Evolutionary conservation across 177 flowering plant genomes (phyloP), one percentile per base, ranked within the genome.

Genomic region (Vitis hybrid): DNA sequence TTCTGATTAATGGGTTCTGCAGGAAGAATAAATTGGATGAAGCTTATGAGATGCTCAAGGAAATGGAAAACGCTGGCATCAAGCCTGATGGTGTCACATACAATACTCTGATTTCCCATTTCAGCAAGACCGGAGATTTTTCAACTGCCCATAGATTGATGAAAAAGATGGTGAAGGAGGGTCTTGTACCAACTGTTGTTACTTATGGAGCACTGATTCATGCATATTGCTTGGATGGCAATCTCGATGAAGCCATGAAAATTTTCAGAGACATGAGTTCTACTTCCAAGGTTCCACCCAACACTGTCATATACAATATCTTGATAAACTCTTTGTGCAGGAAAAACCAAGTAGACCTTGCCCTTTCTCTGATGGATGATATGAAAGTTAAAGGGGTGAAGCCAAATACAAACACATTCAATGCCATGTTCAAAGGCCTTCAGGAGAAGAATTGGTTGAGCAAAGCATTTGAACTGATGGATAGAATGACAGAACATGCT

Each of bases 141-240:
- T 19, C 52, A 15, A 70, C 60, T 11, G 89, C 89, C 9, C 79
- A 72, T 35, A 68, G 21, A 62, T 18, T 89, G 56, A 66, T 89
- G 81, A 72, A 68, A 60, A 72, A 79, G 72, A 94, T 94, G 98
- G 67, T 63, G 12, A 67, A 74, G 2, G 79, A 81, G 2, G 89
- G 89, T 58, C 54, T 84, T 18, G 65, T 59, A 16, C 96, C 94
- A 3, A 89, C 82, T 35, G 92, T 82, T 27, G 80, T 85, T 8
- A 91, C 98, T 6, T 94, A 79, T 76, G 98, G 96, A 54, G 82
- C 97, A 55, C 57, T 94, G 51, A 91, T 93, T 58, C 77, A 88
- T 67, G 93, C 88, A 0, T 87, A 77, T 65, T 91, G 94, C 80
- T 66, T 52, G 64, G 70, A 67, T 3, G 90, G 80, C 0, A 61